phyloP scores from a whole-genome alignment of 78 protist species.

The Reticulomyxa filosa region DNA sequence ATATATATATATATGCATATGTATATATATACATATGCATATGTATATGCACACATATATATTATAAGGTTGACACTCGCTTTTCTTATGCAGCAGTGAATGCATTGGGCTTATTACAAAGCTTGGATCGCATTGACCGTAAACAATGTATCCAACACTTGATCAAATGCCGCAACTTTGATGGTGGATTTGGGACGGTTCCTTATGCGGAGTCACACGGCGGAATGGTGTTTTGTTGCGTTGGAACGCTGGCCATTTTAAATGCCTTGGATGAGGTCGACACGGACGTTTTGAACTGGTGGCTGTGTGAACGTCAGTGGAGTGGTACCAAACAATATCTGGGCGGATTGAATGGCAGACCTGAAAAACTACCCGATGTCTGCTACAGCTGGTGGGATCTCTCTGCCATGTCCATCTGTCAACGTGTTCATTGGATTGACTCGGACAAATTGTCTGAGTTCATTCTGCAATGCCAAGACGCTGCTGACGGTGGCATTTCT shows the following conservation, averaged over 20 bases:
- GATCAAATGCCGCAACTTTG: not conserved
- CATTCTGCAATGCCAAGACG: slow-evolving; percentile 77
- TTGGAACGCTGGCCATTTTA: slow-evolving; percentile 78
- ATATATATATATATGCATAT: too few species aligned
- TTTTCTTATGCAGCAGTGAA: too few species aligned
- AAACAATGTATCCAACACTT: too few species aligned
- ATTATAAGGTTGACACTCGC: too few species aligned
- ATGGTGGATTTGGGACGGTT: slow-evolving; percentile 18
- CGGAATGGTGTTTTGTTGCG: slow-evolving; percentile 61
- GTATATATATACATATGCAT: too few species aligned
- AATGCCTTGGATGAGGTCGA: slow-evolving; percentile 19
- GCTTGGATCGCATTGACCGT: too few species aligned
- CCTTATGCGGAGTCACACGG: slow-evolving; percentile 94
- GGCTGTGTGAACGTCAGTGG: slow-evolving; percentile 93
- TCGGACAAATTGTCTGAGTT: slow-evolving; percentile 34
- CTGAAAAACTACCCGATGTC: slow-evolving; percentile 68
- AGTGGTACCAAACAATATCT: too few species aligned
- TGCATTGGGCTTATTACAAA: too few species aligned
- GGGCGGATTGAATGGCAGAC: slow-evolving; percentile 99
- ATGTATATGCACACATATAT: too few species aligned
- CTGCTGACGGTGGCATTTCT: slow-evolving; percentile 85
- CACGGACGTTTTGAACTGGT: slow-evolving; percentile 69
- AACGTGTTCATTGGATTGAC: slow-evolving; percentile 74
- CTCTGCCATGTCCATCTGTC: slow-evolving; percentile 40
- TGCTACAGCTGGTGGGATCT: slow-evolving; percentile 98